These are phyloP conservation scores for Cornus suecica DNA, from an alignment of 148 eudicot species.

Conservation along the genomic window DNA sequence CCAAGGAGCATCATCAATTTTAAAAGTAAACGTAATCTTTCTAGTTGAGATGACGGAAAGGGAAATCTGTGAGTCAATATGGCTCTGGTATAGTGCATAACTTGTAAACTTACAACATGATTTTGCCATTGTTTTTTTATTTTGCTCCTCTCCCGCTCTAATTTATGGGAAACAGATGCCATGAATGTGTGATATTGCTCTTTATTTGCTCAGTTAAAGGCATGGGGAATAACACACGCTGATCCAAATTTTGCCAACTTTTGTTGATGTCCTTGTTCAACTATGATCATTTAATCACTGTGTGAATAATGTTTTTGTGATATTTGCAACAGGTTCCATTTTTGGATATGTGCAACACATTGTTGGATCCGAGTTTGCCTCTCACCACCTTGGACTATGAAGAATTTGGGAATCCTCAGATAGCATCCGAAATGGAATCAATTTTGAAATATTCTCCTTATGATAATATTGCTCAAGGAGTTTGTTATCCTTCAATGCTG, in stretches of 20 bases:
- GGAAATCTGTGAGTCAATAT: background rate
- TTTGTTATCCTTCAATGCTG: slow-evolving; percentile 83
- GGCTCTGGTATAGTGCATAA: background rate
- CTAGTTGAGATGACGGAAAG: background rate
- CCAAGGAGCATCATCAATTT: background rate
- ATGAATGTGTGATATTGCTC: background rate
- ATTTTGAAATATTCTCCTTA: slow-evolving; percentile 82
- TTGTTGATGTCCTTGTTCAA: background rate
- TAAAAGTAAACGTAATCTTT: background rate
- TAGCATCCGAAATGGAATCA: slow-evolving; percentile 45
- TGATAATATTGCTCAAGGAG: slow-evolving; percentile 59
- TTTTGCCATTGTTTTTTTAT: background rate
- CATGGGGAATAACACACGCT: background rate
- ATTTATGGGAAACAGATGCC: background rate
- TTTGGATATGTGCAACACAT: slow-evolving; percentile 86
- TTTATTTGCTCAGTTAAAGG: background rate
- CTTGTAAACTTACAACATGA: background rate
- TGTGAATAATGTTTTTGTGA: slow-evolving; percentile 10
- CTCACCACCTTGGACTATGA: slow-evolving; percentile 84
- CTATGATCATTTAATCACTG: background rate
- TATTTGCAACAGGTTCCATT: slow-evolving; percentile 71
- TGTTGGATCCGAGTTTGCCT: slow-evolving; percentile 84
- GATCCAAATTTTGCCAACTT: background rate
- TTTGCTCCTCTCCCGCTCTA: background rate
- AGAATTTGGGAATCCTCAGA: slow-evolving; percentile 94